Evolutionary conservation across 192 early-diverging fungal genomes (phyloP), one percentile per base, ranked within the genome.

Genomic region (Geosiphon pyriformis): DNA sequence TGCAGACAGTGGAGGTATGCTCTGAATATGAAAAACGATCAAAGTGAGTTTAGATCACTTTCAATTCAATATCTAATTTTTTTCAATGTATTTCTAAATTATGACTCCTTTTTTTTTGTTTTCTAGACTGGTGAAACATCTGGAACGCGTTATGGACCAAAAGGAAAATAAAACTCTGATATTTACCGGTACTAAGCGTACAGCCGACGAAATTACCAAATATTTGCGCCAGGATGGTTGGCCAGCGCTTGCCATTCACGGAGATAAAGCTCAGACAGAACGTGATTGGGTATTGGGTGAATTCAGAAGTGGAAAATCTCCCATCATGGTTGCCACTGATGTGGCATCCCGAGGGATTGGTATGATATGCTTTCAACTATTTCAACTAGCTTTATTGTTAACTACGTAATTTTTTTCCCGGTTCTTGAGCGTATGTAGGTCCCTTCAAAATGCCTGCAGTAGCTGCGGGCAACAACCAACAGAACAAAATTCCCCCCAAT

Each of bases 291-390:
- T 94, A 4, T 84, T 99, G 69, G 78, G 80, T 52, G 88, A 96
- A 75, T 99, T 99, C 86, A 91, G 93, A 73, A 69, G 78, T 34
- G 93, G 94, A 62, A 82, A 80, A 49, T 85, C 81, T 35, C 94
- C 93, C 20, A 90, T 98, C 61, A 88, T 99, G 84, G 92, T 99
- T 72, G 96, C 96, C 7, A 99, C 96, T n/a, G 96, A 98, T 79
- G 94, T 98, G 50, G 95, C 95, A 34, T 90, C 91, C 68, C 90
- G 95, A 80, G 95, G 95, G 70, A 84, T 95, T 68, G 93, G 92
- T 94, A 92, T 82, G 84, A 70, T 61, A 17, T 42, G 26, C 33
- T 59, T 35, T 64, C 12, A 29, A 53, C 8, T 50, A 34, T 47
- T n/a, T 29, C 58, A 27, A 54, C 53, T 17, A 26, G 18, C n/a